A percentile compares a stretch with the other conserved stretches of the same genome.
These are phyloP conservation scores for Wickerhamomyces rabaulensis DNA, from an alignment of 805 yeast species.

Conservation along the genomic window DNA sequence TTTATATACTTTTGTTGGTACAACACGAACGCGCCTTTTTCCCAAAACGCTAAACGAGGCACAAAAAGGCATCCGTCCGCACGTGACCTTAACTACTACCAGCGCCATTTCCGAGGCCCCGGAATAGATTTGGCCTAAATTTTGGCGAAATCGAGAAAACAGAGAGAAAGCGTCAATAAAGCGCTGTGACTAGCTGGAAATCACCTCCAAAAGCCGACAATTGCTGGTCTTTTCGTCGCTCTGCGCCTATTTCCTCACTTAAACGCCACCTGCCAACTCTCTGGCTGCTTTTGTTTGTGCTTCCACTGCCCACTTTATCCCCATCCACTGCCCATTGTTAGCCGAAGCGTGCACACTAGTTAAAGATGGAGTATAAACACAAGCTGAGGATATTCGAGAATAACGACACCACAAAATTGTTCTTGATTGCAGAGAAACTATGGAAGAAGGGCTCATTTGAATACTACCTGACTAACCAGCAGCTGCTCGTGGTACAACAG, in stretches of 20 bases:
- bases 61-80: not conserved
- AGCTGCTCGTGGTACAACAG: conserved; percentile 43
- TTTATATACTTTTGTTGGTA: not conserved
- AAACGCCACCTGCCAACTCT: not conserved
- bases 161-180: not conserved
- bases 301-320: not conserved
- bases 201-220: not conserved
- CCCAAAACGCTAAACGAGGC: not conserved
- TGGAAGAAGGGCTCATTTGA: conserved; percentile 36
- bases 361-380: not conserved
- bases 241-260: not conserved
- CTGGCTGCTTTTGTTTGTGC: not conserved
- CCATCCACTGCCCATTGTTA: not conserved
- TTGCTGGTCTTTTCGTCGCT: not conserved
- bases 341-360: not conserved
- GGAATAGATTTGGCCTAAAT: not conserved
- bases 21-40: not conserved
- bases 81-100: not conserved
- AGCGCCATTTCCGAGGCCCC: not conserved
- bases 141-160: not conserved
- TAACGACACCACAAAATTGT: conserved; percentile 23
- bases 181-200: not conserved
- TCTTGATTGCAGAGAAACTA: conserved; percentile 17
- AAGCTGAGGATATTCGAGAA: conserved; percentile 22
- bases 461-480: conserved; percentile 49